Evolutionary conservation across 176 grass and related monocot species (phyloP).

Genomic region (Juncus inflexus): DNA sequence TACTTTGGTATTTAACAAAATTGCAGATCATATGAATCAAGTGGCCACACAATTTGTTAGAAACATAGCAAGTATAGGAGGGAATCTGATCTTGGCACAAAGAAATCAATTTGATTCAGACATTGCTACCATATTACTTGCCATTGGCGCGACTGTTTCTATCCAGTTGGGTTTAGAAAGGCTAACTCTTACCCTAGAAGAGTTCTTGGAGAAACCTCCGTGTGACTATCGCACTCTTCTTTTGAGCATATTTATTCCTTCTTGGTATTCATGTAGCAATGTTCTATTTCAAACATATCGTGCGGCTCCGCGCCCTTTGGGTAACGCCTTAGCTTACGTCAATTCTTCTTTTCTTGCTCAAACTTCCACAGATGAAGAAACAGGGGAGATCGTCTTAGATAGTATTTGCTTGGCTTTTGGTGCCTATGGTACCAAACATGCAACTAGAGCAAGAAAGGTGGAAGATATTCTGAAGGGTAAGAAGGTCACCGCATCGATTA

Average conservation of each 20-base stretch:
- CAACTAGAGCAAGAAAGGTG: constrained; percentile 71
- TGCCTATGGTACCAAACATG: constrained; percentile 71
- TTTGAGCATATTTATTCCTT: constrained; percentile 64
- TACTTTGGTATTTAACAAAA: constrained; percentile 51
- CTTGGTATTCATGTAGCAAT: constrained; percentile 25
- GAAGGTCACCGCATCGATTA: constrained; percentile 43
- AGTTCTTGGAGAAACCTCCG: constrained; percentile 67
- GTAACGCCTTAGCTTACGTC: constrained; percentile 77
- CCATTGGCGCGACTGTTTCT: constrained; percentile 52
- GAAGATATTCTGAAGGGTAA: constrained; percentile 71
- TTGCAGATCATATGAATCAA: constrained; percentile 88
- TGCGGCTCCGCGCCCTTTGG: constrained; percentile 57
- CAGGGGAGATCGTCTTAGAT: constrained; percentile 35
- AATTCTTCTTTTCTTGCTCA: constrained; percentile 77
- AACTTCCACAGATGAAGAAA: constrained; percentile 43
- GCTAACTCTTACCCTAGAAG: constrained; percentile 41
- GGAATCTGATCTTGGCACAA: constrained; percentile 83
- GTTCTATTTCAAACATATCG: constrained; percentile 80
- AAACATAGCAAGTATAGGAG: constrained; percentile 82
- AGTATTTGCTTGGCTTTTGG: constrained; percentile 64
- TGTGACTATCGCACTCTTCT: constrained; percentile 61
- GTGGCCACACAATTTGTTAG: constrained; percentile 78
- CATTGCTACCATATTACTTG: constrained; percentile 71
- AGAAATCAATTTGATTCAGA: constrained; percentile 71
- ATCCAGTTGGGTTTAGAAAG: constrained; percentile 50